A percentile compares a stretch with the other conserved stretches of the same genome.
Conservation (phyloP, 768 basidiomycete species). For the Tricholomella constricta region DNA sequence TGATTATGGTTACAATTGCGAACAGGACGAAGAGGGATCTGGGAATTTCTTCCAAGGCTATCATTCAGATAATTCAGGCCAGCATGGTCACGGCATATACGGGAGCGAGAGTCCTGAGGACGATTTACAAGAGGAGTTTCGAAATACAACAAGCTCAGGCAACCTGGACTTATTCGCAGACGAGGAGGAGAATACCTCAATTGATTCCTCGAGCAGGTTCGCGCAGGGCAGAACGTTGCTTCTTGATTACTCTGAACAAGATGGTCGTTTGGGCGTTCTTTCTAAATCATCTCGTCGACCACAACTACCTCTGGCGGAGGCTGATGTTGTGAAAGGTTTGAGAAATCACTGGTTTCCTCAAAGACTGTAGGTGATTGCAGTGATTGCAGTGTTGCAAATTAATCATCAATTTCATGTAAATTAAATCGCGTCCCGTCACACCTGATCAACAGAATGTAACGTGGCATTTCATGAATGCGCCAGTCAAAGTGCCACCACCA, state of each 20-base stretch:
- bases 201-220: constrained; percentile 32
- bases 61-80: not conserved
- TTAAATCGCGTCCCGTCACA: not conserved
- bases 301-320: constrained; percentile 52
- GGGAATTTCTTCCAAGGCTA: not conserved
- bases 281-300: not conserved
- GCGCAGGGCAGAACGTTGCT: constrained; percentile 57
- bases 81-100: not conserved
- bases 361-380: constrained; percentile 40
- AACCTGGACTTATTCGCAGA: constrained; percentile 4
- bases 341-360: constrained; percentile 70
- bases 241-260: constrained; percentile 33
- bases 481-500: not conserved
- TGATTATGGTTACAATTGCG: not conserved
- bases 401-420: not conserved
- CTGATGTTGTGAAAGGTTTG: constrained; percentile 59
- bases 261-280: constrained; percentile 2
- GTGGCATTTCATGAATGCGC: not conserved
- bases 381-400: no score
- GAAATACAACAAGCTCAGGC: not conserved
- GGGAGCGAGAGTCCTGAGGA: not conserved
- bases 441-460: not conserved
- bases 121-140: not conserved
- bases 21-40: not conserved
- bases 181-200: constrained; percentile 11